Base-by-base conservation (phyloP, 148 eudicot genomes). In the Fallopia convolvulus region DNA sequence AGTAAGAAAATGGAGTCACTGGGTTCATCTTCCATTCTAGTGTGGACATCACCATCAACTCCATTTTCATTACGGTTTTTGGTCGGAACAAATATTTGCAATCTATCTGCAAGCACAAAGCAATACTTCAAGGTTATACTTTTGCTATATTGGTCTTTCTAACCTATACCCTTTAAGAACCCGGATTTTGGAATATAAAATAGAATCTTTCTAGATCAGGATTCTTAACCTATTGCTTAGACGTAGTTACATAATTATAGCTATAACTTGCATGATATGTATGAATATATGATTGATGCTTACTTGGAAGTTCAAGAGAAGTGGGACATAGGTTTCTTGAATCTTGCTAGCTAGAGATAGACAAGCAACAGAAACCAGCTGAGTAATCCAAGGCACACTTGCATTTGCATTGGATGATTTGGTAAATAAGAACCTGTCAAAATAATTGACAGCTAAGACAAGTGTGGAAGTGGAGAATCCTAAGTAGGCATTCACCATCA, bases 271-370 rank as follows among this genome's bases (percentile, higher is more conserved):
- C 6, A 52, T 52, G 56, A 33, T 32, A 36, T 33, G 33, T 66
- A 65, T 33, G 71, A 11, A 36, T 33, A 14, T 66, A 65, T 33
- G 71, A 11, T 33, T 33, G 18, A 12, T 0, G 83, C 88, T 80
- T 88, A 94, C 97, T 83, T 91, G 98, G 21, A 91, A 80, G 77
- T 91, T 90, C 21, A 85, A 52, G 6, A 92, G 83, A 81, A 83
- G 88, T 70, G 94, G 97, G 74, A 88, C 90, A 83, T 85, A 86
- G 56, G 85, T 85, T 75, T 90, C 98, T 84, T 90, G 91, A 75
- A 92, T 79, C 77, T 94, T 94, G 53, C 97, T 86, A 86, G 97
- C 97, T 68, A 94, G 58, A 75, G 98, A 90, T 36, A 94, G 88
- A 74, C 92, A 91, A 79, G 97, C 93, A 79, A 91, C 83, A 80